Conservation (phyloP, 1,139 yeast genomes). For the Zygoascus hellenicus region DNA sequence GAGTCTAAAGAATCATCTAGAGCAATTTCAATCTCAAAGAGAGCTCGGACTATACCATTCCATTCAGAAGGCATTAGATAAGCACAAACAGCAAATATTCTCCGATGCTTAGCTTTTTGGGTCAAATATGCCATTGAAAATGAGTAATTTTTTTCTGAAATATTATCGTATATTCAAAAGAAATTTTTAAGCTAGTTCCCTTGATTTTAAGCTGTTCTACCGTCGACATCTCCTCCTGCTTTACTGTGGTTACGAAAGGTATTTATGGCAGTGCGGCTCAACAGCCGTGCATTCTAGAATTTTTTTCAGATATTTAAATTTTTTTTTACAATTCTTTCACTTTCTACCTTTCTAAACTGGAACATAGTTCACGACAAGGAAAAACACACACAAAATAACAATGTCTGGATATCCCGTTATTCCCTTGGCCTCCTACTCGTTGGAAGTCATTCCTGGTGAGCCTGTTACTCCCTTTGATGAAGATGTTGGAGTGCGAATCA, state of each 20-base stretch:
- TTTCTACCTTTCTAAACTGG: conserved; percentile 1
- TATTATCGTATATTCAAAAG: too few species aligned
- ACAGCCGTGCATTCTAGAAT: conserved; percentile 1
- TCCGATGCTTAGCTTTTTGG: too few species aligned
- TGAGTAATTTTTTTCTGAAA: too few species aligned
- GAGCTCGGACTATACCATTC: too few species aligned
- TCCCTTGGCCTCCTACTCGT: conserved; percentile 81
- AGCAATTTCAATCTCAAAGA: too few species aligned
- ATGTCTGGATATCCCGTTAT: conserved; percentile 37
- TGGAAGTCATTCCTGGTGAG: conserved; percentile 73
- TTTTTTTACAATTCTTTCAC: conserved; percentile 7
- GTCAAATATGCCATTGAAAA: too few species aligned
- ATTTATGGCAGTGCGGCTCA: conserved; percentile 4
- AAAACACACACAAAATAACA: neutral
- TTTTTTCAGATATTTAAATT: conserved; percentile 7
- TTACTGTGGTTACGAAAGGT: neutral
- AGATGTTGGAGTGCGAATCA: conserved; percentile 49
- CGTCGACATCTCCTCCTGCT: neutral
- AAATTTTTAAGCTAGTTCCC: too few species aligned
- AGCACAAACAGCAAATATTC: too few species aligned
- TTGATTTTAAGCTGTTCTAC: too few species aligned
- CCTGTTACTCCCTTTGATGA: conserved; percentile 10
- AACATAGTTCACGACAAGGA: neutral
- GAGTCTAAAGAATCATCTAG: too few species aligned
- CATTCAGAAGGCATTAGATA: too few species aligned